Conservation (phyloP, 75 land plant species). For the Sequoiadendron giganteum region DNA sequence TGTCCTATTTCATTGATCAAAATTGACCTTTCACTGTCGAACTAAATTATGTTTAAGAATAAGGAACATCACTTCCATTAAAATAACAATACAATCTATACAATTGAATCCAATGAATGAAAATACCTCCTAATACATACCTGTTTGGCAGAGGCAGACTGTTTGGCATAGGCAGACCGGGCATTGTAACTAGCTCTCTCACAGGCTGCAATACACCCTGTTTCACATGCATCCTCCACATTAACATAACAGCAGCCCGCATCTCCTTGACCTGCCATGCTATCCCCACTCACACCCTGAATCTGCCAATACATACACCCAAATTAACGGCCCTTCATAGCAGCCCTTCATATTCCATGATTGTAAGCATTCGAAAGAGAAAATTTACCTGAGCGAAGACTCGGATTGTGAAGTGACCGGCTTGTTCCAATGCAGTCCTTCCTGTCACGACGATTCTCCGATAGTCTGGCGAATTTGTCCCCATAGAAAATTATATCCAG, state of each 20-base stretch:
- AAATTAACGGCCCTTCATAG: neutral
- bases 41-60: too few species aligned
- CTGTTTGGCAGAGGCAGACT: conserved; percentile 9
- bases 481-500: neutral
- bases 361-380: neutral
- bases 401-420: conserved; percentile 19
- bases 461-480: conserved; percentile 4
- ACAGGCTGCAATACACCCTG: conserved; percentile 18
- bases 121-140: neutral
- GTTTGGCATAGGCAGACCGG: too few species aligned
- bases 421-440: conserved; percentile 12
- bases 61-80: too few species aligned
- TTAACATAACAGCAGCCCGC: conserved; percentile 10
- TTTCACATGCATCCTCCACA: conserved; percentile 20
- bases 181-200: conserved; percentile 13
- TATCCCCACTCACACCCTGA: conserved; percentile 1
- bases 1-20: too few species aligned
- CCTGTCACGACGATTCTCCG: conserved; percentile 10
- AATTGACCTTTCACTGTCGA: too few species aligned
- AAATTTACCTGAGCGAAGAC: conserved; percentile 16
- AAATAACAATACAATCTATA: too few species aligned
- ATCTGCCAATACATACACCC: neutral
- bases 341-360: neutral
- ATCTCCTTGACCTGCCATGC: conserved; percentile 20
- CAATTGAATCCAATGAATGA: too few species aligned